Percentiles rank a stretch among this genome's conserved stretches.
phyloP scores from a whole-genome alignment of 441 rosid species.

The Pelargonium australe region DNA sequence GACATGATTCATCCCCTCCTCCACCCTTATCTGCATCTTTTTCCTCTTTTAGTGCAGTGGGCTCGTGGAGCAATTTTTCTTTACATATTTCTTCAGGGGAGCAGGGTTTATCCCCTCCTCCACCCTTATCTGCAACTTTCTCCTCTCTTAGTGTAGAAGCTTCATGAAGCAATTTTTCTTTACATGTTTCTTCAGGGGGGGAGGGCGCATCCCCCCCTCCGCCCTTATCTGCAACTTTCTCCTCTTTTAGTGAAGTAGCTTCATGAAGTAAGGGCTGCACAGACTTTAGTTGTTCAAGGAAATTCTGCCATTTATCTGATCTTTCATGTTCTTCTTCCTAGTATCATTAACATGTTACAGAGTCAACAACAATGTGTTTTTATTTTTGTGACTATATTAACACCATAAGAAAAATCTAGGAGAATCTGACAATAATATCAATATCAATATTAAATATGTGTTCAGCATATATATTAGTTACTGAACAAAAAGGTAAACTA shows the following conservation, averaged over 20 bases:
- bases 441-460: not conserved
- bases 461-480: too few relatives aligned
- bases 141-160: too few relatives aligned
- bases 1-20: too few relatives aligned
- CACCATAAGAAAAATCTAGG: not conserved
- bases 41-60: constrained; percentile 6
- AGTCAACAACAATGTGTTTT: constrained; percentile 6
- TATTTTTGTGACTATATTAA: not conserved
- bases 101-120: not conserved
- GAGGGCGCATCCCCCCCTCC: too few relatives aligned
- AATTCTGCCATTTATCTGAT: constrained; percentile 42
- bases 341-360: constrained; percentile 15
- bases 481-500: constrained; percentile 1
- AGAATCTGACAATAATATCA: too few relatives aligned
- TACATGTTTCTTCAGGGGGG: too few relatives aligned
- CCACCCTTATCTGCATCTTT: not conserved
- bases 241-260: constrained; percentile 16
- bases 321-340: constrained; percentile 73
- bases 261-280: constrained; percentile 17
- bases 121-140: too few relatives aligned
- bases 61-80: constrained; percentile 9
- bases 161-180: too few relatives aligned
- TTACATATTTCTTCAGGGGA: constrained; percentile 5
- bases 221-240: not conserved
- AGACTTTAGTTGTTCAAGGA: constrained; percentile 34